Conservation (phyloP, 345 rosid genomes). For the Brassica juncea region DNA sequence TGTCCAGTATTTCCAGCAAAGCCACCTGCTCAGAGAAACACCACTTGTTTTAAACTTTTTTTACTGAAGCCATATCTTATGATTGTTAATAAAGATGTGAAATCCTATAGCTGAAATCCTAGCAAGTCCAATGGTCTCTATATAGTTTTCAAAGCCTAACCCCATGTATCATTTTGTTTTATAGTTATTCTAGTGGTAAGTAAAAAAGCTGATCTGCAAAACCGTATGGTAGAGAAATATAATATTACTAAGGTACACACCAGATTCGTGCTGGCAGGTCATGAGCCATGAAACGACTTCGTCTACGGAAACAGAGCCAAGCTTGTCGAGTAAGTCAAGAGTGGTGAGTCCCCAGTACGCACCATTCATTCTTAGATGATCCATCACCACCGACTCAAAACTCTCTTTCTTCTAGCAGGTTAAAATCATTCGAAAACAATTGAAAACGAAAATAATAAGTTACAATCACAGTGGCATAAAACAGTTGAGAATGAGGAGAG, state of each 20-base stretch:
- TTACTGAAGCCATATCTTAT: neutral
- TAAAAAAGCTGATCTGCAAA: neutral
- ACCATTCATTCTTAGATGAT: conserved; percentile 85
- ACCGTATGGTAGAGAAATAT: neutral
- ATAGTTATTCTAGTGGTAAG: neutral
- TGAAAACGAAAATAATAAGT: no score
- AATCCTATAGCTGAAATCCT: neutral
- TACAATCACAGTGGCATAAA: neutral
- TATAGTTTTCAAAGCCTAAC: neutral
- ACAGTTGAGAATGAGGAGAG: neutral
- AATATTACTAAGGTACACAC: conserved; percentile 39
- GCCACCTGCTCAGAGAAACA: conserved; percentile 61
- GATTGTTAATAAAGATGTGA: neutral
- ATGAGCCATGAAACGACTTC: conserved; percentile 75
- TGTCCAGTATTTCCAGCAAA: conserved; percentile 94
- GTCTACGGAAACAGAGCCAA: conserved; percentile 53
- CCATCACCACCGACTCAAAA: conserved; percentile 90
- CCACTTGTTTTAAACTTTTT: neutral
- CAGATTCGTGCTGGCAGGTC: conserved; percentile 80
- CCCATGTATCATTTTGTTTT: neutral
- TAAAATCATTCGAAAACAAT: no score
- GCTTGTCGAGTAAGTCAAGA: conserved; percentile 74
- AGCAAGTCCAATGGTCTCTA: conserved; percentile 6
- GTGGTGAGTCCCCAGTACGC: conserved; percentile 91
- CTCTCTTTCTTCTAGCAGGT: conserved; percentile 64